Conservation (phyloP, 1,284 basidiomycete genomes). For the Cryptococcus deneoformans region DNA sequence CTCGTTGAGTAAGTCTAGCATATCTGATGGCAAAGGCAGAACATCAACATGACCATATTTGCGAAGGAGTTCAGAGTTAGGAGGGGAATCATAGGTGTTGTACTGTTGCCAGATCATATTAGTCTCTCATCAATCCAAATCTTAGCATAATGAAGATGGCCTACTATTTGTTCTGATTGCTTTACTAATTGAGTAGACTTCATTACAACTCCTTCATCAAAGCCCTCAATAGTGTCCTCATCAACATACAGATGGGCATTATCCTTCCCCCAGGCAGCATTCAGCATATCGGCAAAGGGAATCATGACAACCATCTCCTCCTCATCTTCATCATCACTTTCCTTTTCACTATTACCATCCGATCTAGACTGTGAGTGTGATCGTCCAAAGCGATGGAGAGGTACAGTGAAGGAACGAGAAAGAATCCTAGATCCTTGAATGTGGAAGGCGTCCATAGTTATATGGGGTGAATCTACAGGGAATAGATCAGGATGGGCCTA, state of each 20-base stretch:
- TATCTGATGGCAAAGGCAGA: conserved; percentile 55
- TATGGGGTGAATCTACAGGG: conserved; percentile 56
- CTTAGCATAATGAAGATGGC: conserved; percentile 26
- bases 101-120: conserved; percentile 55
- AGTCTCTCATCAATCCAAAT: neutral
- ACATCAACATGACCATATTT: conserved; percentile 92
- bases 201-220: conserved; percentile 10
- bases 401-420: conserved; percentile 59
- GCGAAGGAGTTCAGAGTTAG: conserved; percentile 91
- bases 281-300: conserved; percentile 93
- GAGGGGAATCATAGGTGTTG: conserved; percentile 94
- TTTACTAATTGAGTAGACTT: conserved; percentile 53
- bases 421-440: conserved; percentile 90
- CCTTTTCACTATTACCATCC: neutral
- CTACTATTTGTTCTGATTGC: conserved; percentile 82
- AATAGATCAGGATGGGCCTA: conserved; percentile 73
- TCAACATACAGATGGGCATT: conserved; percentile 57
- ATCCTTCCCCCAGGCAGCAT: conserved; percentile 78
- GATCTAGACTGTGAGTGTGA: neutral
- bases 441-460: conserved; percentile 76
- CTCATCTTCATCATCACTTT: conserved; percentile 54
- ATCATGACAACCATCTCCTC: conserved; percentile 84
- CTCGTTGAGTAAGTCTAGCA: conserved; percentile 12
- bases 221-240: conserved; percentile 9
- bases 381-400: conserved; percentile 19